A percentile compares a stretch with the other conserved stretches of the same genome.
These are phyloP conservation scores for Candida yuanshanica DNA, from an alignment of 805 yeast genomes.

Conservation along the genomic window DNA sequence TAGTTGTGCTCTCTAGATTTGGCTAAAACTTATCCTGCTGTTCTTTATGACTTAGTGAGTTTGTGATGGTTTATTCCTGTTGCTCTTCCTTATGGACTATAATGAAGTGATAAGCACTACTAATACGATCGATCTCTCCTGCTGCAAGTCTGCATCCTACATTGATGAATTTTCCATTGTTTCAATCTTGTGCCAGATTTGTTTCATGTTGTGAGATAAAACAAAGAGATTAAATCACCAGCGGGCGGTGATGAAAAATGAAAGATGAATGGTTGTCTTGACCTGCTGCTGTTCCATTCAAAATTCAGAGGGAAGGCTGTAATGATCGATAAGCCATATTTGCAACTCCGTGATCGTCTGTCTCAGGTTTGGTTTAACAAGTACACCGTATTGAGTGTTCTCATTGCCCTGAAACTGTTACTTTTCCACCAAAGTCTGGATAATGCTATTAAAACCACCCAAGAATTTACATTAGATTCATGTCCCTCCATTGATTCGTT, in stretches of 20 bases:
- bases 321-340: slow-evolving; percentile 26
- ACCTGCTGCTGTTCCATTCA: background rate
- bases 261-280: background rate
- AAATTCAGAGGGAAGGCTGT: slow-evolving; percentile 5
- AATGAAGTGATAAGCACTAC: too few relatives aligned
- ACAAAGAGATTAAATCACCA: background rate
- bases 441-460: slow-evolving; percentile 35
- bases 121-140: too few relatives aligned
- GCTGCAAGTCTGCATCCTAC: too few relatives aligned
- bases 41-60: too few relatives aligned
- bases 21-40: too few relatives aligned
- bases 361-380: slow-evolving; percentile 66
- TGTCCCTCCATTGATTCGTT: slow-evolving; percentile 44
- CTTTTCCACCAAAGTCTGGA: slow-evolving; percentile 48
- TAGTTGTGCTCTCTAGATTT: too few relatives aligned
- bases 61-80: too few relatives aligned
- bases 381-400: slow-evolving; percentile 47
- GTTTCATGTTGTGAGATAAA: background rate
- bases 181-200: background rate
- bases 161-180: background rate
- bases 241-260: background rate
- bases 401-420: slow-evolving; percentile 55
- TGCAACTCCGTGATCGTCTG: slow-evolving; percentile 46
- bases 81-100: too few relatives aligned
- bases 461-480: slow-evolving; percentile 32